phyloP scores from a whole-genome alignment of 2,329 filamentous ascomycete genomes.

The Didymella segeticola region DNA sequence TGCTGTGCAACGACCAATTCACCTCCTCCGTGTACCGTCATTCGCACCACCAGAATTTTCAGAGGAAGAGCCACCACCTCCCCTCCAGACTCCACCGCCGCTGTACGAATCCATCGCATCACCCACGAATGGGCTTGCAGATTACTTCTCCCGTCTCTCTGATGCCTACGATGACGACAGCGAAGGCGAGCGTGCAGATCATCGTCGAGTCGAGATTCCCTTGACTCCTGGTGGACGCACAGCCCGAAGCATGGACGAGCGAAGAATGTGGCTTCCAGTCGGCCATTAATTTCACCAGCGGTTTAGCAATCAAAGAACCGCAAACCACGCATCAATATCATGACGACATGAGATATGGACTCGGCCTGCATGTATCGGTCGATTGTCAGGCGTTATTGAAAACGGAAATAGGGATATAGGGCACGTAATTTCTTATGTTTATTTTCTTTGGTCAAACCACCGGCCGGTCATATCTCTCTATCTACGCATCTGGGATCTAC shows the following conservation, averaged over 20 bases:
- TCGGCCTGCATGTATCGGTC: conserved; percentile 6
- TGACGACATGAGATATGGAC: conserved; percentile 26
- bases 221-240: conserved; percentile 68
- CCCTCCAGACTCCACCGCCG: conserved; percentile 80
- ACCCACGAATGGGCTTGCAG: conserved; percentile 73
- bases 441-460: conserved; percentile 14
- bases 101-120: conserved; percentile 82
- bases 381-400: conserved; percentile 3
- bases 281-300: conserved; percentile 33
- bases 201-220: conserved; percentile 61
- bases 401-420: not conserved
- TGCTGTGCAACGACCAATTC: conserved; percentile 73
- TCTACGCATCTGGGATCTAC: conserved; percentile 3
- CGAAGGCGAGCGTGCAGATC: conserved; percentile 52
- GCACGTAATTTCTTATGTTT: conserved; percentile 13
- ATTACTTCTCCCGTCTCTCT: conserved; percentile 84
- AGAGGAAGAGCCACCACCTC: conserved; percentile 77
- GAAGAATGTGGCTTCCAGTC: conserved; percentile 61
- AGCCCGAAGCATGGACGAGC: conserved; percentile 69
- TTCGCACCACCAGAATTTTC: conserved; percentile 90
- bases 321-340: conserved; percentile 4
- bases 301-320: not conserved
- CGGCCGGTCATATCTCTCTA: not conserved
- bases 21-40: conserved; percentile 81
- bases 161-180: conserved; percentile 69